phyloP scores from a whole-genome alignment of 2,329 filamentous ascomycete genomes.

The Colletotrichum nymphaeae region DNA sequence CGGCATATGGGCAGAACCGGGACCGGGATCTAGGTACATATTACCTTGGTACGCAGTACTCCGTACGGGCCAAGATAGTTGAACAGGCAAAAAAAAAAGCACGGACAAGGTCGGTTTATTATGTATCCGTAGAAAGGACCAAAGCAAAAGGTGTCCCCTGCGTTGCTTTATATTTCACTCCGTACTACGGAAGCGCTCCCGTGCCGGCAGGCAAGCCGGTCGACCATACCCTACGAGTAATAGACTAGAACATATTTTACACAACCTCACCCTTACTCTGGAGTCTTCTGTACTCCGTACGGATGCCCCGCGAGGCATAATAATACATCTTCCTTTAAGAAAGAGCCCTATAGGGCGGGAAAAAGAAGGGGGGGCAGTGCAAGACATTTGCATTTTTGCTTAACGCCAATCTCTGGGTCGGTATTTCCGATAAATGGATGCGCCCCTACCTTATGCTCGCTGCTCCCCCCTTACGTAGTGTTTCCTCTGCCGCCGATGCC shows the following conservation, averaged over 20 bases:
- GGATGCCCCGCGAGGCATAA: not conserved
- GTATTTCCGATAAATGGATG: not conserved
- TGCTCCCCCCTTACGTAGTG: no score
- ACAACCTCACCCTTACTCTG: no score
- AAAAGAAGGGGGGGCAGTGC: not conserved
- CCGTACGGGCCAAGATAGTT: no score
- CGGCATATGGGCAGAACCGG: slow-evolving; percentile 2
- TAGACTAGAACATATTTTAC: not conserved
- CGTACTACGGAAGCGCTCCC: not conserved
- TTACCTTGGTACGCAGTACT: no score
- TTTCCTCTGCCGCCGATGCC: not conserved
- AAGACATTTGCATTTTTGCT: no score
- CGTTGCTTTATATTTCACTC: not conserved
- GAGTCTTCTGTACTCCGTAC: not conserved
- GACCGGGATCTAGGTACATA: not conserved
- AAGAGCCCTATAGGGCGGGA: slow-evolving; percentile 3
- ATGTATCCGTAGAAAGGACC: no score
- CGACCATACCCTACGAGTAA: no score
- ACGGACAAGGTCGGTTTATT: no score
- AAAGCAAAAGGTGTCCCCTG: not conserved
- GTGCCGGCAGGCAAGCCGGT: not conserved
- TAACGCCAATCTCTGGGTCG: not conserved
- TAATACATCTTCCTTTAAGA: not conserved
- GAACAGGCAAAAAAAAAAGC: no score
- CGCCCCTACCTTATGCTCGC: not conserved